Conservation (phyloP, 1,284 basidiomycete genomes). For the Cutaneotrichosporon daszewskae region DNA sequence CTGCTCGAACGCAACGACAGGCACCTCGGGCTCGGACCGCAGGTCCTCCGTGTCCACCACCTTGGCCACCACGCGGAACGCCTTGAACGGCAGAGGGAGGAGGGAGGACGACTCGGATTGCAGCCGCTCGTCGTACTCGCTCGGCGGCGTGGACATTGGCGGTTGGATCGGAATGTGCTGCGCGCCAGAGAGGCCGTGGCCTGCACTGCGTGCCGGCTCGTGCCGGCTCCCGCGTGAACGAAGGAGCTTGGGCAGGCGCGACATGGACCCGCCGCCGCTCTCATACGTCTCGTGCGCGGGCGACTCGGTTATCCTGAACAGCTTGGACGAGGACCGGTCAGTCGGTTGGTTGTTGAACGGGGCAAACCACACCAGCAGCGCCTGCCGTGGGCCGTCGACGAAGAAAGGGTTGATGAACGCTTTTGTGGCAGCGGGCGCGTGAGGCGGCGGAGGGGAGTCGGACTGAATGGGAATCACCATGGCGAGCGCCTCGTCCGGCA, state of each 20-base stretch:
- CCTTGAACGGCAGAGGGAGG: conserved; percentile 36
- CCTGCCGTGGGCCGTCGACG: conserved; percentile 25
- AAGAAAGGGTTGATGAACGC: conserved; percentile 24
- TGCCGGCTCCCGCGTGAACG: conserved; percentile 23
- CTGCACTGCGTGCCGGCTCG: neutral
- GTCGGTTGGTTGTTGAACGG: conserved; percentile 34
- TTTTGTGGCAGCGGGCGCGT: conserved; percentile 5
- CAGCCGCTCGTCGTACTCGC: conserved; percentile 1
- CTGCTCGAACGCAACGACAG: conserved; percentile 19
- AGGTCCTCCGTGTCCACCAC: conserved; percentile 40
- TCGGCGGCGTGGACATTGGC: conserved; percentile 8
- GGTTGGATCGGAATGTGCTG: conserved; percentile 10
- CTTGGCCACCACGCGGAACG: conserved; percentile 44
- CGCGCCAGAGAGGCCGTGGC: conserved; percentile 1
- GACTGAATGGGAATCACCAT: conserved; percentile 42
- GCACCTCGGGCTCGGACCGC: conserved; percentile 23
- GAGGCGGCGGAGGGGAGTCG: neutral
- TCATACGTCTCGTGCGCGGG: conserved; percentile 13
- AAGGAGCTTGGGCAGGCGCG: conserved; percentile 39
- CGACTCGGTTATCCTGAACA: conserved; percentile 16
- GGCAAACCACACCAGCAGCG: conserved; percentile 44
- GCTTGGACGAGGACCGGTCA: conserved; percentile 8
- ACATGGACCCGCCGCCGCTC: conserved; percentile 18
- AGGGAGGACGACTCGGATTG: neutral
- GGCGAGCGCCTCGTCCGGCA: conserved; percentile 45